Evolutionary conservation across 257 asterid species (phyloP), one percentile per base, ranked within the genome.

Genomic region (Forsythia viridissima): DNA sequence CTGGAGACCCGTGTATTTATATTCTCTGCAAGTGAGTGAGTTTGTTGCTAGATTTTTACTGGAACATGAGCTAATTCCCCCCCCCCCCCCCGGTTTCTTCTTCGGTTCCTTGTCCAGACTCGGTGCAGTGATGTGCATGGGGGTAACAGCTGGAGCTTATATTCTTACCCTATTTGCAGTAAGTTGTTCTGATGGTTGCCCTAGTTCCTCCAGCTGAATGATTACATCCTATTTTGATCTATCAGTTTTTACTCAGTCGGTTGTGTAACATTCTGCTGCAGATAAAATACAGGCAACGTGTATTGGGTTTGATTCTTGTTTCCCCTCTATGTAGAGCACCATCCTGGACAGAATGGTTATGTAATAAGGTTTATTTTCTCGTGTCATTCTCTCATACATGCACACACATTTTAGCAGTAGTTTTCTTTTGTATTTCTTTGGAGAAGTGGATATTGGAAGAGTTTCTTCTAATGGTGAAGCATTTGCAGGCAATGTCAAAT

Each of bases 301-400:
- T 92, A 65, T 82, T 85, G 90, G 99, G 99, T 80, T 80, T 96
- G 91, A 92, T 96, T 85, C 98, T 96, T 38, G 86, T 96, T 86
- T 96, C 99, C 82, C 98, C 99, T 44, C 77, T 96, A 59, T 96
- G 99, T 91, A 91, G 90, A 92, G 84, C 93, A 67, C 97, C 99
- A 46, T 93, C 98, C 38, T 96, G 99, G 99, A 87, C 97, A 72
- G 98, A 96, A 82, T 96, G 99, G 99, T 80, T 93, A 73, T 90
- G 92, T 73, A 96, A 91, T 78, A 96, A 96, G 99, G 99, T 96
- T 66, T 34, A 18, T 75, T 82, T 55, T 78, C 85, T 52, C 76
- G 34, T 52, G n/a, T 69, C 11, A 8, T 44, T 73, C 72, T 69
- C 77, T 57, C 39, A 6, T 44, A 42, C 65, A 43, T n/a, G 41